These are phyloP conservation scores for Tolypocladium capitatum DNA, from an alignment of 2,329 filamentous ascomycete species.

Conservation along the genomic window DNA sequence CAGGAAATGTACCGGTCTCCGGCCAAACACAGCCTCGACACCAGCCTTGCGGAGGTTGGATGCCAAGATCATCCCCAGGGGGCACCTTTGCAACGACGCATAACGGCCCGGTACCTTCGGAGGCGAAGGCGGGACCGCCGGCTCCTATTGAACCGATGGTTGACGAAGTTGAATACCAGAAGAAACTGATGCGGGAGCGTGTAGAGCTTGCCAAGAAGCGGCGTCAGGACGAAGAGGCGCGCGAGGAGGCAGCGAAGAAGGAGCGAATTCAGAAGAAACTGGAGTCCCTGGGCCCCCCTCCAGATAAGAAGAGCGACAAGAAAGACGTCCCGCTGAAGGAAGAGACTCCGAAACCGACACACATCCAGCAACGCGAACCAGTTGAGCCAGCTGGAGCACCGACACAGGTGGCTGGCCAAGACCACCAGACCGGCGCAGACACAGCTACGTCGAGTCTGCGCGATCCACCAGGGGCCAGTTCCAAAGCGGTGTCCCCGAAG, in stretches of 20 bases:
- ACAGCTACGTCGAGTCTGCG: not conserved
- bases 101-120: constrained; percentile 11
- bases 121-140: constrained; percentile 19
- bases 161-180: constrained; percentile 50
- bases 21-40: constrained; percentile 14
- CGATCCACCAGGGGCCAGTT: constrained; percentile 1
- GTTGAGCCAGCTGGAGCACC: constrained; percentile 4
- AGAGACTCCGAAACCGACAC: constrained; percentile 23
- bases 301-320: constrained; percentile 45
- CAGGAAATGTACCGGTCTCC: constrained; percentile 15
- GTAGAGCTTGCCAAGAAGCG: constrained; percentile 57
- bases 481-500: constrained; percentile 6
- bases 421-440: constrained; percentile 1
- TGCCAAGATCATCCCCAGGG: constrained; percentile 28
- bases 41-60: constrained; percentile 13
- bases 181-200: constrained; percentile 60
- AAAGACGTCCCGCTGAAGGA: constrained; percentile 30
- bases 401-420: constrained; percentile 3
- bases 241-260: constrained; percentile 57
- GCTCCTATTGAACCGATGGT: constrained; percentile 24
- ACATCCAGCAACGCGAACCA: constrained; percentile 21
- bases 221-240: constrained; percentile 52
- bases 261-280: constrained; percentile 62
- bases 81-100: constrained; percentile 26
- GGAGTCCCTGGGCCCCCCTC: constrained; percentile 53